These are phyloP conservation scores for Orbilia blumenaviensis DNA, from an alignment of 2,329 filamentous ascomycete genomes.

Conservation along the genomic window DNA sequence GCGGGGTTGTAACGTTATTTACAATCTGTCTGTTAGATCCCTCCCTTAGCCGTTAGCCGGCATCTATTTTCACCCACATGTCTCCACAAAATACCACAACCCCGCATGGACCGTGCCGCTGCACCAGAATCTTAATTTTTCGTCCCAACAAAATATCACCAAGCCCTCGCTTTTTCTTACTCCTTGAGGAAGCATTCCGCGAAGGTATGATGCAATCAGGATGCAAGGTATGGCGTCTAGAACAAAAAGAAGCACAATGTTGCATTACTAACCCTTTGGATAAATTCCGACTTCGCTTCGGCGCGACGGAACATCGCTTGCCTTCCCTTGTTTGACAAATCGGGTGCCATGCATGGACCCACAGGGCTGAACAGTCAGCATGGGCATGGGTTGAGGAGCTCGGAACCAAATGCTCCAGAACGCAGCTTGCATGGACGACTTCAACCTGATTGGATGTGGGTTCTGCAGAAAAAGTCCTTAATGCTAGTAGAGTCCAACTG, in stretches of 20 bases:
- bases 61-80: neutral
- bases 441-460: neutral
- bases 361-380: neutral
- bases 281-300: neutral
- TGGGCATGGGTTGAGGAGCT: neutral
- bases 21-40: neutral
- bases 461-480: neutral
- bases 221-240: neutral
- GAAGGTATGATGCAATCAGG: neutral
- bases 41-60: neutral
- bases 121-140: neutral
- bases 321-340: neutral
- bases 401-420: neutral
- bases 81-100: neutral
- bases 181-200: constrained; percentile 1
- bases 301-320: constrained; percentile 4
- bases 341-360: neutral
- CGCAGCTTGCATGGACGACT: neutral
- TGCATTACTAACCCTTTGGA: neutral
- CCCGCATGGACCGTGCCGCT: neutral
- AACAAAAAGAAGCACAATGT: neutral
- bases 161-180: neutral
- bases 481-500: neutral
- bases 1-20: neutral
- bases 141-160: neutral